A percentile compares a stretch with the other conserved stretches of the same genome.
These are phyloP conservation scores for Lycium ferocissimum DNA, from an alignment of 257 asterid species.

Conservation along the genomic window DNA sequence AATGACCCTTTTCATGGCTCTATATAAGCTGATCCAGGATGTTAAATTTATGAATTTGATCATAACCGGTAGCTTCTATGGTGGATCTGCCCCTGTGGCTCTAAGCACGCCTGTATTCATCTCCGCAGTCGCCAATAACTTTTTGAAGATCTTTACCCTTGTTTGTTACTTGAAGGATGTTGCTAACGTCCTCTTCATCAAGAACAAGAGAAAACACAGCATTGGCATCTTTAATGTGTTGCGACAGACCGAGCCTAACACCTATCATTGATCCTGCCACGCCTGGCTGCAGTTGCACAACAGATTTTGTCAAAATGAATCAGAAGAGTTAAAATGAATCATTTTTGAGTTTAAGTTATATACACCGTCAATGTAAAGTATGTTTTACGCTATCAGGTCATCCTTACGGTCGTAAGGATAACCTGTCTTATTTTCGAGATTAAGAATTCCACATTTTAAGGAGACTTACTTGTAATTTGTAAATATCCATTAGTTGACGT, in stretches of 20 bases:
- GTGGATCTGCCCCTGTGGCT: not conserved
- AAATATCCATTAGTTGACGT: no score
- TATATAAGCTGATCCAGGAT: not conserved
- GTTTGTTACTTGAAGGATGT: slow-evolving; percentile 65
- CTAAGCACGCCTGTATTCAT: slow-evolving; percentile 80
- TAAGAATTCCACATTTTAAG: not conserved
- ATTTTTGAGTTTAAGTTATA: not conserved
- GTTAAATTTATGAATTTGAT: not conserved
- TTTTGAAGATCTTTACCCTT: slow-evolving; percentile 81
- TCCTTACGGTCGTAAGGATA: not conserved
- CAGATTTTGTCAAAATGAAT: slow-evolving; percentile 17
- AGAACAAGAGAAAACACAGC: slow-evolving; percentile 76
- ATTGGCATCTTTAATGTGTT: slow-evolving; percentile 72
- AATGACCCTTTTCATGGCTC: not conserved
- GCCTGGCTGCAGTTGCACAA: slow-evolving; percentile 63
- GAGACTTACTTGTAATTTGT: not conserved
- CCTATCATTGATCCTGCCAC: slow-evolving; percentile 99
- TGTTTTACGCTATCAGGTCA: not conserved
- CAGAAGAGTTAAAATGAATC: not conserved
- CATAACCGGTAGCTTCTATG: not conserved
- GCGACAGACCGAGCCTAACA: slow-evolving; percentile 87
- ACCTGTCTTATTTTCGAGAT: not conserved
- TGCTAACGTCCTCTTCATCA: slow-evolving; percentile 71
- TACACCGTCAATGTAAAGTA: not conserved
- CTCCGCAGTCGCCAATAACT: slow-evolving; percentile 91